Conservation (phyloP, 129 eudicot genomes). For the Daucus carota region DH1_v3.0 NC_030389.2:38035001-38035500, state of each 20-base stretch:
- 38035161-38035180: not conserved
- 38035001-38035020: not conserved
- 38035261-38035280: not conserved
- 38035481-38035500: not conserved
- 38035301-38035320: not conserved
- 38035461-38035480: not conserved
- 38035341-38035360: not conserved
- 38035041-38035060: not conserved
- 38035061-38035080: not conserved
- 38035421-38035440: slow-evolving; percentile 23
- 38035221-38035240: not conserved
- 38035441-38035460: not conserved
- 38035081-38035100: not conserved
- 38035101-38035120: not conserved
- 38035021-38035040: not conserved
- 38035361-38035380: not conserved
- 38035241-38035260: not conserved
- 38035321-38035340: not conserved
- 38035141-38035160: not conserved
- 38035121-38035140: not conserved
- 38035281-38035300: not conserved
- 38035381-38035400: not conserved
- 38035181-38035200: not conserved
- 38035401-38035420: not conserved
- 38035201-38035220: not conserved